phyloP scores from a whole-genome alignment of 371 early-diverging fungal species.

The Batkoa obscura region DNA sequence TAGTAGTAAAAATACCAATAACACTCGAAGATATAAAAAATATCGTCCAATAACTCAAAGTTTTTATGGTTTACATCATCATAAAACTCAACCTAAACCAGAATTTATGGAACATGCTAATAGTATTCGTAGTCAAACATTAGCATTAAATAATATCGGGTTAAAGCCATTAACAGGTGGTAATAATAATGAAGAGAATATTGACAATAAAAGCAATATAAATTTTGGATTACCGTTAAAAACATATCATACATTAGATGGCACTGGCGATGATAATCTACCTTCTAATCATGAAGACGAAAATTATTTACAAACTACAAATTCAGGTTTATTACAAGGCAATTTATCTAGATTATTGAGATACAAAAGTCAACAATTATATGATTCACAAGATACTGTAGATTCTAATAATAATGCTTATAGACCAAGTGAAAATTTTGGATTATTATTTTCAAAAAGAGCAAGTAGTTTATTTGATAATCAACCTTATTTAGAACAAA shows the following conservation, averaged over 20 bases:
- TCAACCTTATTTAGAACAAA: not conserved
- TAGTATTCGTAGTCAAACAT: slow-evolving; percentile 1
- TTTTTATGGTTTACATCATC: slow-evolving; percentile 6
- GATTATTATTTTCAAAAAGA: not conserved
- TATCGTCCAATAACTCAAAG: slow-evolving; percentile 7
- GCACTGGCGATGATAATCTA: not conserved
- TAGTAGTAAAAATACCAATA: too few species aligned
- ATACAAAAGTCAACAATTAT: not conserved
- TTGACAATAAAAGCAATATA: not conserved
- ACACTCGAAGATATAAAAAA: not conserved
- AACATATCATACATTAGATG: not conserved
- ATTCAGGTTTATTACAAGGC: not conserved
- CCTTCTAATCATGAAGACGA: not conserved
- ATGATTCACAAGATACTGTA: not conserved
- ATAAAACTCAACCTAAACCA: not conserved
- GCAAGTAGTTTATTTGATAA: slow-evolving; percentile 4
- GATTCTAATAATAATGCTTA: not conserved
- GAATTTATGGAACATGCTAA: not conserved
- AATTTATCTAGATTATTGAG: not conserved
- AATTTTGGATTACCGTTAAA: not conserved
- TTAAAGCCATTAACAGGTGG: not conserved
- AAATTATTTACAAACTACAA: not conserved
- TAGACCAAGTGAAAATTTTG: not conserved
- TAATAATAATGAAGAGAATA: not conserved
- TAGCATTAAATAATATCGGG: slow-evolving; percentile 3